Evolutionary conservation across 2,329 filamentous ascomycete species (phyloP).

Genomic region (Cercospora canescens): DNA sequence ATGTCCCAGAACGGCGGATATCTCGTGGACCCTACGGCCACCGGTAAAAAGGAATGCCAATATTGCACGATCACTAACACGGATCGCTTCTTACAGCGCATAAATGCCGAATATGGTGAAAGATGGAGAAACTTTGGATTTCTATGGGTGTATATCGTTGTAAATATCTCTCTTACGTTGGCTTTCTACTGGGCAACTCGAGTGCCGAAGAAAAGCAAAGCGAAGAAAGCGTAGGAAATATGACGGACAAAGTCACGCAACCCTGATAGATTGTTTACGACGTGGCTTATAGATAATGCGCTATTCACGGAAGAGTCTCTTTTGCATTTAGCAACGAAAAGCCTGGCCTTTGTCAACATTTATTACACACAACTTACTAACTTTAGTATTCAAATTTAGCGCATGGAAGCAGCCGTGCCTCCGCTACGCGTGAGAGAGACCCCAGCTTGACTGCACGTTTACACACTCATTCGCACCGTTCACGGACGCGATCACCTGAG

Average conservation of each 20-base stretch:
- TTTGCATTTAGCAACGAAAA: no score
- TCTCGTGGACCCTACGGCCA: slow-evolving; percentile 44
- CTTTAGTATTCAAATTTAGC: no score
- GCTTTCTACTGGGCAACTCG: slow-evolving; percentile 63
- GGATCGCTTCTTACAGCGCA: slow-evolving; percentile 48
- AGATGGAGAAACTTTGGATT: slow-evolving; percentile 72
- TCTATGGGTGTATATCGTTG: slow-evolving; percentile 65
- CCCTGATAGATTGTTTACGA: no score
- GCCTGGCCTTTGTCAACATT: no score
- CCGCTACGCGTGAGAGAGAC: neutral
- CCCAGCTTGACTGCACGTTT: neutral
- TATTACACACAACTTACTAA: no score
- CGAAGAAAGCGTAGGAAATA: no score
- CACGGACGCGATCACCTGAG: neutral
- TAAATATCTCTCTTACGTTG: slow-evolving; percentile 63
- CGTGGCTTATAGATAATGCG: no score
- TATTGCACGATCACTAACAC: slow-evolving; percentile 51
- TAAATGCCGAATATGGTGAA: slow-evolving; percentile 46
- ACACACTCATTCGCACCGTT: neutral
- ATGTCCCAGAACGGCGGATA: slow-evolving; percentile 40
- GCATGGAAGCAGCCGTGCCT: no score
- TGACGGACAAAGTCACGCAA: no score
- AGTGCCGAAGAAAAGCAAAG: slow-evolving; percentile 43
- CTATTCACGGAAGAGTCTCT: no score
- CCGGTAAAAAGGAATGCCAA: slow-evolving; percentile 40